Percentiles rank a stretch among this genome's conserved stretches.
Evolutionary conservation across 768 basidiomycete genomes (phyloP).

Genomic region (Lactarius pseudohatsudake): DNA sequence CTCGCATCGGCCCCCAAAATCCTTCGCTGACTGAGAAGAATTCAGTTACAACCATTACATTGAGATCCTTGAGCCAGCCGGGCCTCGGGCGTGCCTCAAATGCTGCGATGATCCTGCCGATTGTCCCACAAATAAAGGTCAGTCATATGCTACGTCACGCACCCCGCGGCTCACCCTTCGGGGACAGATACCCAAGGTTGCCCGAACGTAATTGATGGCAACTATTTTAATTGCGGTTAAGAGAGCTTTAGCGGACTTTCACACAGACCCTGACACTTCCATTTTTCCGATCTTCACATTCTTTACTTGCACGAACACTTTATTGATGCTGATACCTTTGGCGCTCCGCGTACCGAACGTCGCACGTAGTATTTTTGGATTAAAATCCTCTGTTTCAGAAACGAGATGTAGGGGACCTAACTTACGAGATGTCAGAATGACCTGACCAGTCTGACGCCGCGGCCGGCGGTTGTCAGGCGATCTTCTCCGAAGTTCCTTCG

Average conservation of each 20-base stretch:
- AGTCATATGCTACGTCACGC: conserved; percentile 4
- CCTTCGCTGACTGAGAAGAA: background rate
- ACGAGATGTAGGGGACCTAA: too few species aligned
- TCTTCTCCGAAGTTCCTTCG: conserved; percentile 34
- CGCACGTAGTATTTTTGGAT: background rate
- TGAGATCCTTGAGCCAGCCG: conserved; percentile 55
- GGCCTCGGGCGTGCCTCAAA: conserved; percentile 52
- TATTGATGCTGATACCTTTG: background rate
- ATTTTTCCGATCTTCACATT: background rate
- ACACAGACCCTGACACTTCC: too few species aligned
- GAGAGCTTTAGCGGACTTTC: background rate
- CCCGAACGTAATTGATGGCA: conserved; percentile 51
- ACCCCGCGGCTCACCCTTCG: background rate
- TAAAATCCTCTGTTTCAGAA: background rate
- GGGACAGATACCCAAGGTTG: conserved; percentile 49
- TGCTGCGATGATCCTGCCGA: conserved; percentile 57
- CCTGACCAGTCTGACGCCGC: background rate
- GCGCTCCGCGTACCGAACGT: background rate
- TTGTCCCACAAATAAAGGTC: conserved; percentile 52
- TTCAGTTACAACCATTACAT: conserved; percentile 58
- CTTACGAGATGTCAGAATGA: background rate
- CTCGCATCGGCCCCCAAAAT: background rate
- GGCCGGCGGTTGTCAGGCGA: too few species aligned
- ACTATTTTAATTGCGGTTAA: conserved; percentile 54
- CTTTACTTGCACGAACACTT: background rate